phyloP scores from a whole-genome alignment of 257 asterid species.

The Forsythia viridissima region DNA sequence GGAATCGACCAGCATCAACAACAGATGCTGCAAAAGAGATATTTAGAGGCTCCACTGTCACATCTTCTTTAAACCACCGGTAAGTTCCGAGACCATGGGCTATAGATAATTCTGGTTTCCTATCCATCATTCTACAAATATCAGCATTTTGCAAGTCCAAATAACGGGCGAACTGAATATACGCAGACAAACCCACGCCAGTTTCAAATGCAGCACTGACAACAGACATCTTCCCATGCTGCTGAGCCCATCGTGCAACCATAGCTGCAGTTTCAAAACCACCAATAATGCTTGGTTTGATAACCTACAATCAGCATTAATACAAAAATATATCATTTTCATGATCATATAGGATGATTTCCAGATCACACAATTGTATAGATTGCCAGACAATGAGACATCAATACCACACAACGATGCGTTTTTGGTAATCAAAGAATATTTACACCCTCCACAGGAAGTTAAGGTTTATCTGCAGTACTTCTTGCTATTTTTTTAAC shows the following conservation, averaged over 20 bases:
- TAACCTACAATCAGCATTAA: slow-evolving; percentile 52
- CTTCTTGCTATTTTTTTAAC: neutral
- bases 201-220: slow-evolving; percentile 93
- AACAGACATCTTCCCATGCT: slow-evolving; percentile 72
- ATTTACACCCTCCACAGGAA: neutral
- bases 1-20: slow-evolving; percentile 59
- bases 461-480: neutral
- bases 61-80: slow-evolving; percentile 85
- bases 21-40: slow-evolving; percentile 65
- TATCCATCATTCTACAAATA: slow-evolving; percentile 42
- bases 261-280: slow-evolving; percentile 87
- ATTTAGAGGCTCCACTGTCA: slow-evolving; percentile 49
- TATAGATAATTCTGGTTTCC: slow-evolving; percentile 37
- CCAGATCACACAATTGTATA: neutral
- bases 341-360: neutral
- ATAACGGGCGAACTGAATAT: slow-evolving; percentile 67
- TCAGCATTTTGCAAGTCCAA: slow-evolving; percentile 74
- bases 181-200: slow-evolving; percentile 76
- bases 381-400: neutral
- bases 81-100: slow-evolving; percentile 97
- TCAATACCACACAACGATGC: neutral
- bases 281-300: slow-evolving; percentile 90
- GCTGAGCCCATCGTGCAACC: slow-evolving; percentile 94
- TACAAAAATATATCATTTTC: slow-evolving; percentile 10
- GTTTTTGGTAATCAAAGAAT: neutral